Conservation (phyloP, 1,139 yeast genomes). For the Suhomyces bolitotheri region DNA sequence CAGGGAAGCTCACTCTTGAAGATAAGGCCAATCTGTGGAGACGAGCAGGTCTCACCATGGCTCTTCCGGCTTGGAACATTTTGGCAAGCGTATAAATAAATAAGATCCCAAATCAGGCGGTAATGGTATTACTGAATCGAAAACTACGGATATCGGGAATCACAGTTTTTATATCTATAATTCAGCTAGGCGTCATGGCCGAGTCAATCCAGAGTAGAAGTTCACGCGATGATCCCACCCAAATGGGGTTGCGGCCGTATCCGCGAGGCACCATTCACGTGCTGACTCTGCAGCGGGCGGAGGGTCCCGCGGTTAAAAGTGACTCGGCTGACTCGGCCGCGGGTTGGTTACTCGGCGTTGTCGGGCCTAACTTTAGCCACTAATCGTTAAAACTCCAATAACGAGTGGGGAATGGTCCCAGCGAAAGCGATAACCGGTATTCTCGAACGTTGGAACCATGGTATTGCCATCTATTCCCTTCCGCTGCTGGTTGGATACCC, state of each 20-base stretch:
- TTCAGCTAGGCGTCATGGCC: conserved; percentile 1
- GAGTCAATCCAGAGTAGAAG: conserved; percentile 7
- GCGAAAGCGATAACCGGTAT: no score
- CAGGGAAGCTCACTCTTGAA: not conserved
- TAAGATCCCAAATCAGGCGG: no score
- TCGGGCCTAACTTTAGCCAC: no score
- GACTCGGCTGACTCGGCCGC: conserved; percentile 5
- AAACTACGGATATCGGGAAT: not conserved
- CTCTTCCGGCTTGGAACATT: conserved; percentile 12
- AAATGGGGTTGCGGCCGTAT: not conserved
- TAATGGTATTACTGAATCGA: not conserved
- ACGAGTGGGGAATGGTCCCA: no score
- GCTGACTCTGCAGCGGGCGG: conserved; percentile 7
- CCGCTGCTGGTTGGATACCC: no score
- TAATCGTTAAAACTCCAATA: no score
- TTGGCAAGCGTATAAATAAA: no score
- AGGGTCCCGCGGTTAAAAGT: not conserved
- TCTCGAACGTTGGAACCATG: no score
- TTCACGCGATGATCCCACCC: not conserved
- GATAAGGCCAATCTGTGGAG: conserved; percentile 6
- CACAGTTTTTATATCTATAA: not conserved
- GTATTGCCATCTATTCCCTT: no score
- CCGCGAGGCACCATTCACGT: conserved; percentile 2
- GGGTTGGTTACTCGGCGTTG: not conserved
- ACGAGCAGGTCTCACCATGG: conserved; percentile 13